Evolutionary conservation across 2,329 filamentous ascomycete species (phyloP).

Genomic region (Pseudogymnoascus sp.): DNA sequence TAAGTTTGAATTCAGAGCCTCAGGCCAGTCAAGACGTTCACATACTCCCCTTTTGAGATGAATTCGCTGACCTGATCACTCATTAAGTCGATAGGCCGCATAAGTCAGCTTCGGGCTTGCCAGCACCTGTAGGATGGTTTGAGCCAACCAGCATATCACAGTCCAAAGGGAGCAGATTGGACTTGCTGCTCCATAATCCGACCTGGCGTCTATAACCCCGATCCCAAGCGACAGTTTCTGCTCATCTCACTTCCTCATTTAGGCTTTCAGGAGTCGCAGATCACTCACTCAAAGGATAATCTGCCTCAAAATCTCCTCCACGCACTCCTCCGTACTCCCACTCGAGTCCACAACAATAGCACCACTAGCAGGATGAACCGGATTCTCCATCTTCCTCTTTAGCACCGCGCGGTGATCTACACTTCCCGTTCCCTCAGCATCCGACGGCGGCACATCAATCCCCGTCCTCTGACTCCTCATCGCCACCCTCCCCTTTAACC

Average conservation of each 20-base stretch:
- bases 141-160: no score
- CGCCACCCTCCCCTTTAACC: conserved; percentile 22
- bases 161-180: no score
- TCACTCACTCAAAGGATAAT: conserved; percentile 11
- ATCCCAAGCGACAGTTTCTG: no score
- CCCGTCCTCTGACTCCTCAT: conserved; percentile 29
- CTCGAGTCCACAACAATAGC: conserved; percentile 25
- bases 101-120: no score
- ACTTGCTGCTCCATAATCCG: no score
- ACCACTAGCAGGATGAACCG: conserved; percentile 23
- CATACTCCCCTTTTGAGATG: no score
- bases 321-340: conserved; percentile 15
- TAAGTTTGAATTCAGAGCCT: no score
- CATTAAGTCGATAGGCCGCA: no score
- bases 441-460: conserved; percentile 23
- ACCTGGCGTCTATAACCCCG: no score
- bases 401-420: conserved; percentile 21
- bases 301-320: conserved; percentile 21
- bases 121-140: no score
- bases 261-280: not conserved
- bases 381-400: conserved; percentile 26
- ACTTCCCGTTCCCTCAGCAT: conserved; percentile 8
- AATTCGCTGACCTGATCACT: no score
- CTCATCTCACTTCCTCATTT: not conserved
- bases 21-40: no score